These are phyloP conservation scores for Lophiostoma macrostomum DNA, from an alignment of 495 filamentous ascomycete genomes.

Conservation along the genomic window DNA sequence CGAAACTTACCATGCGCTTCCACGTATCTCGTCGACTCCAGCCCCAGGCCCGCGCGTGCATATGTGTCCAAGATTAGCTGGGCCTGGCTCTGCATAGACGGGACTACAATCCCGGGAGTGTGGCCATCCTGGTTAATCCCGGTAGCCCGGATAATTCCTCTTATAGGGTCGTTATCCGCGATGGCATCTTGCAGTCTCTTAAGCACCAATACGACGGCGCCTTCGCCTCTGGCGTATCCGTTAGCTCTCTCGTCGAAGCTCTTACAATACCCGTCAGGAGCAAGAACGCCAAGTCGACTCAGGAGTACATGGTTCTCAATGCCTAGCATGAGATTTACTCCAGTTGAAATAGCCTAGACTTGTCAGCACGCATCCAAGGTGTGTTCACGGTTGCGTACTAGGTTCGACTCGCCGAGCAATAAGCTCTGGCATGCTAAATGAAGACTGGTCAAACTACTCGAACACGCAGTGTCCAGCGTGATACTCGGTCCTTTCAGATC, in stretches of 20 bases:
- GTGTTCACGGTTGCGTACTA: no score
- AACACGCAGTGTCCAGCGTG: constrained; percentile 6
- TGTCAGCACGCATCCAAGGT: no score
- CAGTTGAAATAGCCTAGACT: background rate
- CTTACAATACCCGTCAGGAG: no score
- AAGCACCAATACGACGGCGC: constrained; percentile 42
- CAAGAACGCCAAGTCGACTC: background rate
- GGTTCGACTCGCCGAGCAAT: background rate
- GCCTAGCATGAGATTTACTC: background rate
- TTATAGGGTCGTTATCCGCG: constrained; percentile 45
- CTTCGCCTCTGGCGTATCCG: no score
- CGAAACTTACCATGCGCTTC: constrained; percentile 10
- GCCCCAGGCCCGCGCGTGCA: background rate
- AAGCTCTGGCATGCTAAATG: constrained; percentile 7
- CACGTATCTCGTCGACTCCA: background rate
- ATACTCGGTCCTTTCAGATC: constrained; percentile 8
- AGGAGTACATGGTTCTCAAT: background rate
- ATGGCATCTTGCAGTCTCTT: constrained; percentile 45
- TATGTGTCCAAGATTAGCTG: constrained; percentile 6
- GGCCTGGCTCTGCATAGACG: constrained; percentile 2
- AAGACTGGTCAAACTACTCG: background rate
- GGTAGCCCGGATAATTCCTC: constrained; percentile 44
- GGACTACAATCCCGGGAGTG: constrained; percentile 1
- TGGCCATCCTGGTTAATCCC: constrained; percentile 33
- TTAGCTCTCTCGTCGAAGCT: no score